phyloP scores from a whole-genome alignment of 805 yeast genomes.

The Wickerhamiella sergipiensis region DNA sequence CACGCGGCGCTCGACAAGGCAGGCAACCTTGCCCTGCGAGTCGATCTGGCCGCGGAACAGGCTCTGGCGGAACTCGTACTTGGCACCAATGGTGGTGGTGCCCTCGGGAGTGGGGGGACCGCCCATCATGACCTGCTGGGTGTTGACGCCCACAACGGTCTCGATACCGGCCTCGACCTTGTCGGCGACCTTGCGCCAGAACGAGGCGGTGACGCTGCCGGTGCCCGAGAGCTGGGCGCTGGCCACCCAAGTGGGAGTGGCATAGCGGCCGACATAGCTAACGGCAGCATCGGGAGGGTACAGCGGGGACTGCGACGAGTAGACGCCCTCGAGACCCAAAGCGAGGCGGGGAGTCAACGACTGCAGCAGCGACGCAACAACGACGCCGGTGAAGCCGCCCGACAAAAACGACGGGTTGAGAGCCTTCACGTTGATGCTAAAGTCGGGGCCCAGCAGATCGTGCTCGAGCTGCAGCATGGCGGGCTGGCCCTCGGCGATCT shows the following conservation, averaged over 20 bases:
- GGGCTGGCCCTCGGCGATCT: conserved; percentile 79
- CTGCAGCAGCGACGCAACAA: conserved; percentile 83
- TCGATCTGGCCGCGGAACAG: conserved; percentile 92
- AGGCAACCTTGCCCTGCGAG: conserved; percentile 78
- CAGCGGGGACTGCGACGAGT: conserved; percentile 51
- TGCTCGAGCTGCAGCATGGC: conserved; percentile 93
- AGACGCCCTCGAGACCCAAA: conserved; percentile 84
- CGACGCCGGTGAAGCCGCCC: conserved; percentile 77
- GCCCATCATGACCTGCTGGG: conserved; percentile 53
- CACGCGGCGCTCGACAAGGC: conserved; percentile 84
- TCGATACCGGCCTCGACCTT: conserved; percentile 92
- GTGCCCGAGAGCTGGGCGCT: conserved; percentile 88
- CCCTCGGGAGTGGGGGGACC: conserved; percentile 82
- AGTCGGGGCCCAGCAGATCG: conserved; percentile 83
- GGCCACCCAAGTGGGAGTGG: conserved; percentile 80
- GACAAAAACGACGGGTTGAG: conserved; percentile 74
- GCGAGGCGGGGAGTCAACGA: conserved; percentile 72
- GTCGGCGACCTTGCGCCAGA: conserved; percentile 88
- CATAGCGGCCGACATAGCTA: conserved; percentile 81
- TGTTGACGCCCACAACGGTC: conserved; percentile 40
- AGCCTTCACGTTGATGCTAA: conserved; percentile 76
- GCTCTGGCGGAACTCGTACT: conserved; percentile 94
- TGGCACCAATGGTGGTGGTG: conserved; percentile 86
- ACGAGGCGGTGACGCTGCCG: conserved; percentile 78
- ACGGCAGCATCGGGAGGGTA: conserved; percentile 84